Conservation (phyloP, 441 rosid species). For the Erysimum cheiri region DNA sequence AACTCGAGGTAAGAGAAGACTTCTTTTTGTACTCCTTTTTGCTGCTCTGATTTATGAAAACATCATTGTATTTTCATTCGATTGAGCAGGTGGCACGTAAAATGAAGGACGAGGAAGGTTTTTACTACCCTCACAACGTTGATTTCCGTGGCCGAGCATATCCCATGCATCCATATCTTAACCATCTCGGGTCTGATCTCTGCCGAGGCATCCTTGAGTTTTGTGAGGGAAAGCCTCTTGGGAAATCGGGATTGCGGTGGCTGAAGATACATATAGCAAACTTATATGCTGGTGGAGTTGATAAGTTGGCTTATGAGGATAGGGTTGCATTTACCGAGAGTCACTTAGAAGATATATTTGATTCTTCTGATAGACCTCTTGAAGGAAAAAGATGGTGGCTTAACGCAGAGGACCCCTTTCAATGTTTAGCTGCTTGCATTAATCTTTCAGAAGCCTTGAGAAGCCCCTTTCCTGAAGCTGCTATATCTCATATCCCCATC, state of each 20-base stretch:
- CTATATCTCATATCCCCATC: slow-evolving; percentile 80
- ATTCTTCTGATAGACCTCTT: slow-evolving; percentile 93
- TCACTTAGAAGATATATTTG: slow-evolving; percentile 87
- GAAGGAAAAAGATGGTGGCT: slow-evolving; percentile 98
- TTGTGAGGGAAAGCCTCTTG: slow-evolving; percentile 92
- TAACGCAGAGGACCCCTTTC: slow-evolving; percentile 96
- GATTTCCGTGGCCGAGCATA: slow-evolving; percentile 99
- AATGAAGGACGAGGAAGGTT: slow-evolving; percentile 94
- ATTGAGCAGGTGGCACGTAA: slow-evolving; percentile 88
- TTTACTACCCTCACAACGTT: slow-evolving; percentile 94
- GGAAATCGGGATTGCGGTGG: slow-evolving; percentile 87
- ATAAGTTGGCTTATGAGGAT: slow-evolving; percentile 84
- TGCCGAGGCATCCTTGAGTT: slow-evolving; percentile 97
- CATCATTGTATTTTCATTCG: slow-evolving; percentile 41
- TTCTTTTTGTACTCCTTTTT: slow-evolving; percentile 27
- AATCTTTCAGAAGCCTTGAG: slow-evolving; percentile 92
- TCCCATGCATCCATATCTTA: slow-evolving; percentile 96
- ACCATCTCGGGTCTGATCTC: slow-evolving; percentile 98
- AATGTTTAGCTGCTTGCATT: slow-evolving; percentile 91
- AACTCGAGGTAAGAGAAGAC: slow-evolving; percentile 82
- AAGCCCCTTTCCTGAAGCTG: slow-evolving; percentile 77
- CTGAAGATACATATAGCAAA: slow-evolving; percentile 98
- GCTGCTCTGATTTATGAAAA: slow-evolving; percentile 36
- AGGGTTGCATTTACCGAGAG: slow-evolving; percentile 83
- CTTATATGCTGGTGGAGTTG: slow-evolving; percentile 92